Percentiles rank a stretch among this genome's conserved stretches.
These are phyloP conservation scores for Omphalotus guepiniiformis DNA, from an alignment of 768 basidiomycete species.

Conservation along the genomic window DNA sequence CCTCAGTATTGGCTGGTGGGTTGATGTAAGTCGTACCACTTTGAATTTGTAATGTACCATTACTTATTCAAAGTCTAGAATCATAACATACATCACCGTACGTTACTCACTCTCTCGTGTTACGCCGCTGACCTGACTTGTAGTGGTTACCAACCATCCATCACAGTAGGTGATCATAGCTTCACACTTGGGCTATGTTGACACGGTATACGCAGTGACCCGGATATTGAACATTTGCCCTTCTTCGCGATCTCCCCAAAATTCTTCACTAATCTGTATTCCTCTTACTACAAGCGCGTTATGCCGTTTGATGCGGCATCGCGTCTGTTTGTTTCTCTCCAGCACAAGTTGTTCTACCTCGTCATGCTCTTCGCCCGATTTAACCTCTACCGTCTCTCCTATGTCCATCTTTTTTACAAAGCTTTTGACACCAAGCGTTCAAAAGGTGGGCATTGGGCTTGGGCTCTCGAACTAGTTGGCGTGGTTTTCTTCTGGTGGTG, in stretches of 20 bases:
- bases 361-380: slow-evolving; percentile 89
- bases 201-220: slow-evolving; percentile 49
- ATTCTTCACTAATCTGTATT: slow-evolving; percentile 85
- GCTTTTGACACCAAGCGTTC: slow-evolving; percentile 61
- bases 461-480: slow-evolving; percentile 70
- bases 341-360: slow-evolving; percentile 92
- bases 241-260: slow-evolving; percentile 91
- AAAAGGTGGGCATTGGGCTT: slow-evolving; percentile 72
- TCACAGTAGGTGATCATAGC: slow-evolving; percentile 65
- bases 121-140: slow-evolving; percentile 5
- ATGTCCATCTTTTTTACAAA: slow-evolving; percentile 63
- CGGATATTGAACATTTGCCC: slow-evolving; percentile 84
- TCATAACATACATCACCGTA: slow-evolving; percentile 95
- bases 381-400: slow-evolving; percentile 91
- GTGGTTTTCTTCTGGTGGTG: slow-evolving; percentile 87
- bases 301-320: slow-evolving; percentile 76
- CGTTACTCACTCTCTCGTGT: slow-evolving; percentile 29
- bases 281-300: slow-evolving; percentile 89
- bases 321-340: slow-evolving; percentile 60
- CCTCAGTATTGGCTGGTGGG: slow-evolving; percentile 97
- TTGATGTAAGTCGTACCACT: slow-evolving; percentile 65
- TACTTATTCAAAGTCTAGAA: slow-evolving; percentile 43
- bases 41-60: not conserved
- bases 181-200: not conserved
- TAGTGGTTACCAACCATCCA: slow-evolving; percentile 96